Evolutionary conservation across 192 early-diverging fungal species (phyloP).

Genomic region (Backusella circina): DNA sequence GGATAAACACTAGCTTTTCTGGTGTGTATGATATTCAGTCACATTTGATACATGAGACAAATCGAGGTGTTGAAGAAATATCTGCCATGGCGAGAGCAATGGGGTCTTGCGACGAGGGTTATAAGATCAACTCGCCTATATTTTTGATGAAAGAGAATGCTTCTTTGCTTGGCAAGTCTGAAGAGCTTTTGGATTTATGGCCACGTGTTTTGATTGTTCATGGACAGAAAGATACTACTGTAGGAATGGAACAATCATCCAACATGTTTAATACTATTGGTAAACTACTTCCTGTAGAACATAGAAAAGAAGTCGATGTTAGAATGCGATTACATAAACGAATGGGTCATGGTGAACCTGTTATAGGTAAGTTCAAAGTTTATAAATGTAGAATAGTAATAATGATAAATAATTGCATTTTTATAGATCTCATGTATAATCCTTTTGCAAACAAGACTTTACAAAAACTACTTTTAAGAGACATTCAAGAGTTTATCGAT

Average conservation of each 20-base stretch:
- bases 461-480: constrained; percentile 7
- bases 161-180: constrained; percentile 19
- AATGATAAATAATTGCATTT: not conserved
- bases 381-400: not conserved
- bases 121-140: constrained; percentile 22
- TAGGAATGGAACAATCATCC: constrained; percentile 27
- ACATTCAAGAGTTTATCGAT: constrained; percentile 27
- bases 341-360: constrained; percentile 34
- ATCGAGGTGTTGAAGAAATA: constrained; percentile 49
- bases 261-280: constrained; percentile 33
- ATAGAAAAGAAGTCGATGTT: constrained; percentile 32
- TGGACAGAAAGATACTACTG: constrained; percentile 32
- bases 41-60: constrained; percentile 49
- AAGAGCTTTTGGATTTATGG: constrained; percentile 23
- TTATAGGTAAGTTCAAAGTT: constrained; percentile 21
- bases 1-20: constrained; percentile 26
- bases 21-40: constrained; percentile 48
- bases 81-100: constrained; percentile 56
- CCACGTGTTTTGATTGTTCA: constrained; percentile 35
- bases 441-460: not conserved
- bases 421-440: constrained; percentile 19
- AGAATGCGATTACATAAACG: constrained; percentile 34
- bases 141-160: constrained; percentile 13
- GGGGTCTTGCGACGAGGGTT: constrained; percentile 34
- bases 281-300: constrained; percentile 24